Evolutionary conservation across 2,329 filamentous ascomycete genomes (phyloP).

Genomic region (Trichoderma aggressivum): DNA sequence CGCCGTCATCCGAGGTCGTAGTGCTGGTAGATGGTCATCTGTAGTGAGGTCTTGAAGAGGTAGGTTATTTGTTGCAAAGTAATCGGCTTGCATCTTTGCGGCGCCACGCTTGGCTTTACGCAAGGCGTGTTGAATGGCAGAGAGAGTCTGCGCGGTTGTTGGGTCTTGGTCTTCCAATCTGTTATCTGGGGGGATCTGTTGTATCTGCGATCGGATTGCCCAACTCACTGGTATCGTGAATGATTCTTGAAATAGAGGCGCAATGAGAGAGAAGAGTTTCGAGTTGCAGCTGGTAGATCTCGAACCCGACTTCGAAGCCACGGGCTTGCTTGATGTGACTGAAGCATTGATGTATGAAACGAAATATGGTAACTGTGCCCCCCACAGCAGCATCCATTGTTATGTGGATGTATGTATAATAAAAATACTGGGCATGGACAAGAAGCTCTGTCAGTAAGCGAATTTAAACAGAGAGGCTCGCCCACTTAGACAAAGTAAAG

Average conservation of each 20-base stretch:
- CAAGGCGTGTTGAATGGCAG: not conserved
- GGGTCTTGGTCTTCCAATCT: not conserved
- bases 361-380: not conserved
- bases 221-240: not conserved
- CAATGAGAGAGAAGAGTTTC: not conserved
- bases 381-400: not conserved
- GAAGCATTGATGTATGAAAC: not conserved
- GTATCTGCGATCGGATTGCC: no score
- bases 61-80: not conserved
- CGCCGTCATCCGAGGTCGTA: not conserved
- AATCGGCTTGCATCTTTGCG: not conserved
- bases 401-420: not conserved
- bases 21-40: not conserved
- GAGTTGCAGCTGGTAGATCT: not conserved
- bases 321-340: not conserved
- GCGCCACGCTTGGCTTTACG: not conserved
- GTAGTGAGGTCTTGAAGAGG: not conserved
- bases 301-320: conserved; percentile 2
- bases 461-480: no score
- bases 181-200: not conserved
- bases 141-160: not conserved
- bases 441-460: no score
- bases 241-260: not conserved
- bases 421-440: no score
- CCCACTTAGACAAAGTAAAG: not conserved